Evolutionary conservation across 2,329 filamentous ascomycete genomes (phyloP), one percentile per base, ranked within the genome.

Genomic region (Neocucurbitaria cava): DNA sequence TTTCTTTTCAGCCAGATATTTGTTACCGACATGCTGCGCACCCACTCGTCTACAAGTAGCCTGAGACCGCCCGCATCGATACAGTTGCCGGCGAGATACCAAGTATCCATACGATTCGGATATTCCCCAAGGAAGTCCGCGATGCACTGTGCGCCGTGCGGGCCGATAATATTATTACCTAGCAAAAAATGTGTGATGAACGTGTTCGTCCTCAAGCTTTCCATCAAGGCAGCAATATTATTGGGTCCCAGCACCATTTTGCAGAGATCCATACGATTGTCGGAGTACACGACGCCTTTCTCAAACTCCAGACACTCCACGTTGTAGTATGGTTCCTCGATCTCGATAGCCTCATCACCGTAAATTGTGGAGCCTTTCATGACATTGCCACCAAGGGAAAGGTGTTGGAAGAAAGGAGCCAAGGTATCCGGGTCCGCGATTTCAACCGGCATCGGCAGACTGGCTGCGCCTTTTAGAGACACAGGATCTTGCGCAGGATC

Each of bases 1-100:
- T 85, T 85, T 11, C 82, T 78, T 65, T 84, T 84, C 49, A 85
- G 68, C 82, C 82, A 85, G 43, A 84, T 66, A 57, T 81, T 82
- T 18, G 79, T 82, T 54, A 83, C 71, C 13, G 72, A 72, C 3
- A 72, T 68, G 1, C 79, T 82, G 21, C 69, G 70, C 13, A 79
- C 59, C 76, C 82, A 78, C 45, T 78, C 77, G 50, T 80, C 71
- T 1, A 81, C 79, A 1, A 84, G 73, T 1, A 73, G 58, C 23
- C 65, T 66, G 65, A 84, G 77, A 52, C 76, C 70, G 2, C 67
- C 48, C 2, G 70, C 70, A 45, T 83, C 78, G 56, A 85, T 82
- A 65, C 80, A 83, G 60, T 84, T 84, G 5, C 82, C 82, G 4
- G 82, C 82, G 28, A 85, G 74, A 61, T 84, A 84, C 82, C 82